Evolutionary conservation across 805 yeast genomes (phyloP).

Genomic region (Starmerella apicola): DNA sequence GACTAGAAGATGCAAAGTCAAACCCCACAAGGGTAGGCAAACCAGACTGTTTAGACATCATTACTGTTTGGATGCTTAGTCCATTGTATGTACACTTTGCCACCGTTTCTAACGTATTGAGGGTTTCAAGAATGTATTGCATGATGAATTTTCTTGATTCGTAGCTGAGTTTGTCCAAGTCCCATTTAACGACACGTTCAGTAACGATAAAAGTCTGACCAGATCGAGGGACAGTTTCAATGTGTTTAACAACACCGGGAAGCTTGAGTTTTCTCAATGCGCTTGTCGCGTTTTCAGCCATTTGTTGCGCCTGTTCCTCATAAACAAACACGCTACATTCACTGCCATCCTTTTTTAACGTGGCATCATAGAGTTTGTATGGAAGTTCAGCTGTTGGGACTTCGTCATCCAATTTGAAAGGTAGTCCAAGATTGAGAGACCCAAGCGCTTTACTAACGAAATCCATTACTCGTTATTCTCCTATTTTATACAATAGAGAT

Average conservation of each 20-base stretch:
- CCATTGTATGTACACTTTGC: slow-evolving; percentile 8
- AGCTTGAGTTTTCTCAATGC: slow-evolving; percentile 43
- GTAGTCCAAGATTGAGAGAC: slow-evolving; percentile 25
- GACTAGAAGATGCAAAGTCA: slow-evolving; percentile 17
- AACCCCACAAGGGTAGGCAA: slow-evolving; percentile 20
- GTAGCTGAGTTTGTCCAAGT: slow-evolving; percentile 15
- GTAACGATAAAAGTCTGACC: slow-evolving; percentile 46
- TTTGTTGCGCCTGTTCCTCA: slow-evolving; percentile 32
- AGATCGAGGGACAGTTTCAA: slow-evolving; percentile 57
- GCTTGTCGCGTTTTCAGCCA: slow-evolving; percentile 34
- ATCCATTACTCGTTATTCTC: slow-evolving; percentile 45
- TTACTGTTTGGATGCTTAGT: slow-evolving; percentile 2
- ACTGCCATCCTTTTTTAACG: slow-evolving; percentile 34
- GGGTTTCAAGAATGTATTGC: slow-evolving; percentile 4
- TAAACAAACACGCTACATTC: slow-evolving; percentile 57
- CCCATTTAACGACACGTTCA: slow-evolving; percentile 50
- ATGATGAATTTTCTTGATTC: slow-evolving; percentile 8
- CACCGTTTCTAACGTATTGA: slow-evolving; percentile 5
- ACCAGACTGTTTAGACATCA: slow-evolving; percentile 8
- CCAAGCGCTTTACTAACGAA: slow-evolving; percentile 53
- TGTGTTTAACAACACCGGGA: slow-evolving; percentile 54
- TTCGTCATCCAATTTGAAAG: slow-evolving; percentile 28
- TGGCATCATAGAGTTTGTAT: slow-evolving; percentile 56
- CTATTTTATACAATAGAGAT: no score
- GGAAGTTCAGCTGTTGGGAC: slow-evolving; percentile 32